Evolutionary conservation across 768 basidiomycete species (phyloP), one percentile per base, ranked within the genome.

Genomic region (Pulveroboletus sp.): DNA sequence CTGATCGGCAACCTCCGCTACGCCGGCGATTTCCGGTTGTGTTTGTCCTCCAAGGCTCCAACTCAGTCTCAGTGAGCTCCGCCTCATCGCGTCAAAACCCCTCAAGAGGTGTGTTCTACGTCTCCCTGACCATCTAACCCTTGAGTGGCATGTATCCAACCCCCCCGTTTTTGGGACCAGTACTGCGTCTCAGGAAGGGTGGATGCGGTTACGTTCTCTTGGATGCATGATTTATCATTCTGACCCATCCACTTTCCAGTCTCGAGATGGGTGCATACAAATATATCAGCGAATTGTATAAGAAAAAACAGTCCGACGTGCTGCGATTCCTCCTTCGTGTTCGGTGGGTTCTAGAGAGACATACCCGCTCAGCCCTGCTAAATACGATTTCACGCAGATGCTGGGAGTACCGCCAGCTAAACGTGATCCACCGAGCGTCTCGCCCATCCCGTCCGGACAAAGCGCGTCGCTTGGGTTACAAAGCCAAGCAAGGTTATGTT

Each of bases 401-500:
- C 82, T 97, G 94, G 94, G 94, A 97, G 68, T 97, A 94, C 77
- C 90, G 97, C 59, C 97, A 99, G 71, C 75, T 98, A 65, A 93
- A 97, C 63, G 93, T 99, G 59, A 90, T 97, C 68, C 95, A 98
- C 78, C 90, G 97, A 62, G 95, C 94, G 39, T 94, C 94, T 56
- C 90, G 95, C 53, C 95, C 97, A 40, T 97, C 95, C 40, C 90
- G 97, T 66, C 97, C 97, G 47, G 97, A 99, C 79, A 99, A 97
- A 80, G 97, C 97, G 55, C 90, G 97, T 69, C 87, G 94, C 58
- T 78, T 99, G 54, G 97, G 97, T 41, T 99, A 98, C 85, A 99
- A 97, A 79, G 94, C 97, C 70, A 99, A 99, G 82, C 97, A 99
- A 75, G 97, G 97, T 63, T 99, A 93, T 69, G 87, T 98, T 57